These are phyloP conservation scores for Paecilomyces sp. DNA, from an alignment of 2,329 filamentous ascomycete species.

Conservation along the genomic window DNA sequence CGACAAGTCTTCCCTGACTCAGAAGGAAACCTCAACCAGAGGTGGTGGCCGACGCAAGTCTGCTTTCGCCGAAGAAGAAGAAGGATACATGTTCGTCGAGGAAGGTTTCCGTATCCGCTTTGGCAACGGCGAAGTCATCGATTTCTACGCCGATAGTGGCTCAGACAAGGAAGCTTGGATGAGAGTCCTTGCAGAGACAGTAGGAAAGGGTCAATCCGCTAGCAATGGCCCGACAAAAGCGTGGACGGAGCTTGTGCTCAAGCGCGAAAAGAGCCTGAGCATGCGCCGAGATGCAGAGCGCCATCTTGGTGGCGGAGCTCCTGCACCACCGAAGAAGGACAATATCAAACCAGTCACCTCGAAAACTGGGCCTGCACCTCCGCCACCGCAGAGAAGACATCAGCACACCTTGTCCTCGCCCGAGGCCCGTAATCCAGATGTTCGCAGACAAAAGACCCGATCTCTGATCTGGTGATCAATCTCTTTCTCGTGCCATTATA, in stretches of 20 bases:
- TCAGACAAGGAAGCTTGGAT: constrained; percentile 93
- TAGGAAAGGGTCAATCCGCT: constrained; percentile 48
- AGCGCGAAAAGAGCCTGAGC: constrained; percentile 34
- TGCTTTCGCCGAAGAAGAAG: constrained; percentile 94
- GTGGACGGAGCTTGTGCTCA: constrained; percentile 58
- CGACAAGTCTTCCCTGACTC: constrained; percentile 73
- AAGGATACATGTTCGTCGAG: constrained; percentile 99
- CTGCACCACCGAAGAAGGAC: constrained; percentile 17
- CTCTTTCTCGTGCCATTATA: not conserved
- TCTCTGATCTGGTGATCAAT: constrained; percentile 31
- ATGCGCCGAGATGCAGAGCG: constrained; percentile 21
- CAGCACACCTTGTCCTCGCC: constrained; percentile 35
- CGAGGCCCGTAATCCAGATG: constrained; percentile 26
- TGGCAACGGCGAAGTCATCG: constrained; percentile 95
- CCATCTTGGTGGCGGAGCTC: constrained; percentile 11
- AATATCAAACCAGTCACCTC: constrained; percentile 16
- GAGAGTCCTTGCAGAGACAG: constrained; percentile 68
- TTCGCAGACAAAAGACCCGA: constrained; percentile 33
- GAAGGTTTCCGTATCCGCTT: constrained; percentile 98
- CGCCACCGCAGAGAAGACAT: constrained; percentile 23
- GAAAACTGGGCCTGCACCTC: constrained; percentile 19
- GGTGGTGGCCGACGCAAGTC: constrained; percentile 79
- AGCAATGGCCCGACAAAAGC: constrained; percentile 41
- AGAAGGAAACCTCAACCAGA: constrained; percentile 73
- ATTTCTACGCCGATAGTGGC: constrained; percentile 90